Base-by-base conservation (phyloP, 805 yeast genomes). In the Candida krabiensis region DNA sequence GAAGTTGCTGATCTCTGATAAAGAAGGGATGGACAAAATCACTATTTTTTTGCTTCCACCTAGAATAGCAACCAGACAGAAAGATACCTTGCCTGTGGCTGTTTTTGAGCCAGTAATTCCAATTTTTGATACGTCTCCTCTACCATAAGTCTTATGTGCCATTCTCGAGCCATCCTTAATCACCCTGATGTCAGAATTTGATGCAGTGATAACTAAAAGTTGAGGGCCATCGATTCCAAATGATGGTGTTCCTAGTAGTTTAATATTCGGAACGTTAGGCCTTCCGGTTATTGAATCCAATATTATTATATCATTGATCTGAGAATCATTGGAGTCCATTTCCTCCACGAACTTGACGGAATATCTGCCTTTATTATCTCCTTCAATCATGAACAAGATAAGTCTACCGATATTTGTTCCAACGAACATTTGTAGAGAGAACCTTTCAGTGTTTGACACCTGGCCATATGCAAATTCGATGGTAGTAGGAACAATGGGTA, bases 391-490 rank as follows among this genome's bases (percentile, higher is more conserved):
- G 61, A 74, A 86, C 0, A 79, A 70, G 19, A 82, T 44, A 9
- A 88, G 54, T 39, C 86, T 84, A 13, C 97, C 97, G 12, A 65
- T 64, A 39, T 78, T 75, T 0, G 96, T 84, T 17, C 98, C 98
- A 9, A 81, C 84, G 17, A 77, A 62, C 62, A 90, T 60, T 18
- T 86, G 52, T 25, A 90, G 76, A n/a, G 88, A 80, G 0, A 93
- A 80, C 50, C 72, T 84, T 0, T 73, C 74, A 40, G 85, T 93
- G n/a, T 29, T 35, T 4, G 33, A 34, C 35, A 74, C 67, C 24
- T 77, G 77, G 70, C 85, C 76, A 17, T 86, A 82, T 0, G 90
- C 74, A 58, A 90, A 87, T 47, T 87, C 89, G 34, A 86, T 58
- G 2, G 74, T 55, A 0, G 95, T 83, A 2, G 83, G 74, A 13